A percentile compares a stretch with the other conserved stretches of the same genome.
Conservation (phyloP, 2,329 filamentous ascomycete species). For the Ascochyta viciae-villosae region DNA sequence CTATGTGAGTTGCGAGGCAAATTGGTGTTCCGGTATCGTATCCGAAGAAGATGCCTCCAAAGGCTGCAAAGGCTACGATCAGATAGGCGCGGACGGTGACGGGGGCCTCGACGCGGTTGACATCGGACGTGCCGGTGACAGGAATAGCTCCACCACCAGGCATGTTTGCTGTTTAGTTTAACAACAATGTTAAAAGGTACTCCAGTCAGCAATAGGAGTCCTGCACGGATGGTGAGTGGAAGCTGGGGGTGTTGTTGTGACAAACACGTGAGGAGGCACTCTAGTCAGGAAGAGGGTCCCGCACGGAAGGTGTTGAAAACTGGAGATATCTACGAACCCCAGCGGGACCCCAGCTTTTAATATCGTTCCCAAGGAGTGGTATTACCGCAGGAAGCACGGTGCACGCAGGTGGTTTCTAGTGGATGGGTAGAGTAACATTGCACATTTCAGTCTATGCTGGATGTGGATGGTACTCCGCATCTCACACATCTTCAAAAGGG, state of each 20-base stretch:
- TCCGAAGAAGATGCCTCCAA: slow-evolving; percentile 70
- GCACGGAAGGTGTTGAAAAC: slow-evolving; percentile 29
- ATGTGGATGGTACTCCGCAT: slow-evolving; percentile 39
- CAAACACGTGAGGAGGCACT: slow-evolving; percentile 20
- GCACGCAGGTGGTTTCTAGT: slow-evolving; percentile 36
- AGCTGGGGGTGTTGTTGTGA: slow-evolving; percentile 2
- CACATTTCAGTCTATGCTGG: slow-evolving; percentile 32
- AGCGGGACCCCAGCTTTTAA: slow-evolving; percentile 41
- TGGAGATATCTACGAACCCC: slow-evolving; percentile 30
- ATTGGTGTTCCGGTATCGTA: too few species aligned
- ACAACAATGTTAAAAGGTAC: too few species aligned
- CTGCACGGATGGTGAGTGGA: too few species aligned
- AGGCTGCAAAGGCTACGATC: slow-evolving; percentile 58
- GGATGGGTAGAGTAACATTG: slow-evolving; percentile 47
- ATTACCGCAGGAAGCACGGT: slow-evolving; percentile 39
- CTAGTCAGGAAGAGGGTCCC: slow-evolving; percentile 29
- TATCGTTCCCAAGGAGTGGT: slow-evolving; percentile 33
- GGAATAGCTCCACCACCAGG: slow-evolving; percentile 46
- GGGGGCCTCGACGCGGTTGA: slow-evolving; percentile 62
- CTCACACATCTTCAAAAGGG: slow-evolving; percentile 43
- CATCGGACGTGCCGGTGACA: slow-evolving; percentile 55
- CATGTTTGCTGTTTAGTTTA: slow-evolving; percentile 35
- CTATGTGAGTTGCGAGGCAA: too few species aligned
- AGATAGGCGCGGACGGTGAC: slow-evolving; percentile 57
- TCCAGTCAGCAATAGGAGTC: too few species aligned